Percentiles rank a stretch among this genome's conserved stretches.
phyloP scores from a whole-genome alignment of 371 early-diverging fungal species.

The Globomyces sp. region DNA sequence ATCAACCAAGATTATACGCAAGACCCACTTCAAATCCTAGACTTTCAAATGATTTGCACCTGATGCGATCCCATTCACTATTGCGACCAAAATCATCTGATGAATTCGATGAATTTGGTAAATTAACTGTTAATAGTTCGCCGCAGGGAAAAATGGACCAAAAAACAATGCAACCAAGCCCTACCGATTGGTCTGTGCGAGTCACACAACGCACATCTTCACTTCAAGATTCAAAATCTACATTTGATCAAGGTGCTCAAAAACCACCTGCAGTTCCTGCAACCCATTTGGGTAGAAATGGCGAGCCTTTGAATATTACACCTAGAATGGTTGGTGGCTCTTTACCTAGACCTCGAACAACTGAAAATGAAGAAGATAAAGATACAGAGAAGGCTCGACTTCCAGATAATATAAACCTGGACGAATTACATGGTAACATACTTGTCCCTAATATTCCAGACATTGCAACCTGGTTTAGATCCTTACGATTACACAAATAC shows the following conservation, averaged over 20 bases:
- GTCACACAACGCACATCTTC: slow-evolving; percentile 14
- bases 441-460: slow-evolving; percentile 47
- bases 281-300: too few species aligned
- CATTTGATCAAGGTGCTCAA: background rate
- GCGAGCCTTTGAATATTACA: background rate
- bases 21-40: slow-evolving; percentile 11
- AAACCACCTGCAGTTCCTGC: slow-evolving; percentile 1
- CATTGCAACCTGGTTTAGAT: slow-evolving; percentile 89
- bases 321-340: slow-evolving; percentile 11
- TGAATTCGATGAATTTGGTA: background rate
- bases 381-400: slow-evolving; percentile 73
- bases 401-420: slow-evolving; percentile 13
- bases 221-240: background rate
- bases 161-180: slow-evolving; percentile 10
- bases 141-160: background rate
- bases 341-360: slow-evolving; percentile 16
- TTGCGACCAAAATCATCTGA: slow-evolving; percentile 7
- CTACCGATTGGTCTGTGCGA: slow-evolving; percentile 59
- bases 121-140: background rate
- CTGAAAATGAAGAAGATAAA: slow-evolving; percentile 45
- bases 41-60: slow-evolving; percentile 1
- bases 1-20: slow-evolving; percentile 4
- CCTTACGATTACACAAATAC: slow-evolving; percentile 93
- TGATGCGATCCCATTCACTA: slow-evolving; percentile 11
- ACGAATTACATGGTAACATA: background rate